Conservation (phyloP, 2,329 filamentous ascomycete species). For the Fusarium zealandicum region DNA sequence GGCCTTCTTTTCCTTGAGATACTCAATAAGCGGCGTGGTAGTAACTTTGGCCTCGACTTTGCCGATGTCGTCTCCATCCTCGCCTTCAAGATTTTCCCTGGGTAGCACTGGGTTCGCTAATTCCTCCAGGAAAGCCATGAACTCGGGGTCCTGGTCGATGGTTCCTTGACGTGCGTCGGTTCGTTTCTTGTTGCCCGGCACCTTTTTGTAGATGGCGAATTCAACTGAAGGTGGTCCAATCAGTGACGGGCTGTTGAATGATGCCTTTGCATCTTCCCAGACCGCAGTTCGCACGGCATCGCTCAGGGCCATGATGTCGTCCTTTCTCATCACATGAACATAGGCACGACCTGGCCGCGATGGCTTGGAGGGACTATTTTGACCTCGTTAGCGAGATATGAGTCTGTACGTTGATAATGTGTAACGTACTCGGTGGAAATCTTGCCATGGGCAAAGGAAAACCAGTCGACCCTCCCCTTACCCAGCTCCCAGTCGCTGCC, state of each 20-base stretch:
- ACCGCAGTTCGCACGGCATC: conserved; percentile 71
- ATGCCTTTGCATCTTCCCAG: conserved; percentile 85
- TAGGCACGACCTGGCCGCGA: conserved; percentile 84
- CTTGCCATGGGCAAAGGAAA: conserved; percentile 71
- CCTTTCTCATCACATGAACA: conserved; percentile 77
- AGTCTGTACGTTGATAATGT: neutral
- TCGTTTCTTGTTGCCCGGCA: conserved; percentile 76
- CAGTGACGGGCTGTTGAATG: conserved; percentile 73
- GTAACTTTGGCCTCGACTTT: conserved; percentile 69
- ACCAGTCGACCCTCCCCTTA: conserved; percentile 86
- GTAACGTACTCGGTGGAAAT: conserved; percentile 78
- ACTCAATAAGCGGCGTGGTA: conserved; percentile 89
- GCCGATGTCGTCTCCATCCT: conserved; percentile 51
- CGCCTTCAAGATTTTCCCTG: conserved; percentile 54
- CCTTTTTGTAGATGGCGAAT: conserved; percentile 82
- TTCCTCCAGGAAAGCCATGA: conserved; percentile 89
- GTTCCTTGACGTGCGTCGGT: conserved; percentile 88
- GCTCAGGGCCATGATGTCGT: conserved; percentile 71
- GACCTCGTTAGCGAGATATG: conserved; percentile 19
- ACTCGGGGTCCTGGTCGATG: conserved; percentile 95
- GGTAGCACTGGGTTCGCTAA: conserved; percentile 73
- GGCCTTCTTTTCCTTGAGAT: conserved; percentile 89
- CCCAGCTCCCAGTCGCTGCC: conserved; percentile 83
- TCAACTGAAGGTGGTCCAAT: conserved; percentile 82
- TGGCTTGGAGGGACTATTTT: conserved; percentile 77